Percentiles rank a stretch among this genome's conserved stretches.
Evolutionary conservation across 192 early-diverging fungal species (phyloP).

Genomic region (Backusella morwellensis): DNA sequence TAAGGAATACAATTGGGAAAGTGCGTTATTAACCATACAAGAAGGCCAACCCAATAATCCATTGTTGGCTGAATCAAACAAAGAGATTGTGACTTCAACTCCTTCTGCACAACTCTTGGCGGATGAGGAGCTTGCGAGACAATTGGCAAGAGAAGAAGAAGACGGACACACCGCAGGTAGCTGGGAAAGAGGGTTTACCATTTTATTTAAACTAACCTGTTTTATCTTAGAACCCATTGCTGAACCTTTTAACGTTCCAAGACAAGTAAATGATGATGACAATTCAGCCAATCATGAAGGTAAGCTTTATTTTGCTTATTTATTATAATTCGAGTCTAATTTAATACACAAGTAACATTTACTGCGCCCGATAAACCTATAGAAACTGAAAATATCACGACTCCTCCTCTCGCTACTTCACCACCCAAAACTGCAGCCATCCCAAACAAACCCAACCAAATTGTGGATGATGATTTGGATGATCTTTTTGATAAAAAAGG

Average conservation of each 20-base stretch:
- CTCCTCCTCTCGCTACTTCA: not conserved
- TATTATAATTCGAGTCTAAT: not conserved
- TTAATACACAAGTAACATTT: not conserved
- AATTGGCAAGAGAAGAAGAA: slow-evolving; percentile 36
- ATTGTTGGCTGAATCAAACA: not conserved
- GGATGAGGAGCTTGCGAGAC: slow-evolving; percentile 54
- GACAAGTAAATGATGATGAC: not conserved
- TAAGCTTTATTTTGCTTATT: not conserved
- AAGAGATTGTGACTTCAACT: slow-evolving; percentile 16
- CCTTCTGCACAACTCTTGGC: slow-evolving; percentile 41
- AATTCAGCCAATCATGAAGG: slow-evolving; percentile 10
- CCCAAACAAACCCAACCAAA: not conserved
- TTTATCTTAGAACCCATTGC: not conserved
- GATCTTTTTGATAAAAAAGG: slow-evolving; percentile 14
- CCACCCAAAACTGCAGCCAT: not conserved
- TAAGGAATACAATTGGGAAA: not conserved
- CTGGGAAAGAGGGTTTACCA: not conserved
- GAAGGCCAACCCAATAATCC: not conserved
- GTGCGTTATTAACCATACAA: not conserved
- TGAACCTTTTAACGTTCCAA: not conserved
- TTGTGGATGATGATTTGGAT: slow-evolving; percentile 13
- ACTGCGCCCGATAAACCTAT: not conserved
- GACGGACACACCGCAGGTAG: not conserved
- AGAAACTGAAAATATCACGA: not conserved
- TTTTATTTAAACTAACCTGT: not conserved